Base-by-base conservation (phyloP, 169 alveolate species). In the Eimeria zaria region DNA sequence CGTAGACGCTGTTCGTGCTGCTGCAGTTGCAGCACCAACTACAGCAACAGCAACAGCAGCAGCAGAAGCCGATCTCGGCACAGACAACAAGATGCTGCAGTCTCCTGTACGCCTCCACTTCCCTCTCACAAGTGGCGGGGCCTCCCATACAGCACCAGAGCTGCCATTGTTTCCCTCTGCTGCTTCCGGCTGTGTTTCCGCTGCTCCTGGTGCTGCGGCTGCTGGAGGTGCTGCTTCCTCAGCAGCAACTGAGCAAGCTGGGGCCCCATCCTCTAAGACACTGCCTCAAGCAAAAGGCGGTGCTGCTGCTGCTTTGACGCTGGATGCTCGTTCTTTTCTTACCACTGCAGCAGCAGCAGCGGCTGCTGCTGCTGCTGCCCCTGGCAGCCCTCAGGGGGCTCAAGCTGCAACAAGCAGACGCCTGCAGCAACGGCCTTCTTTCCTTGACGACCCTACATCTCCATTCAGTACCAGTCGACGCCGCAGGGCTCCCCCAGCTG, bases 291-390 rank as follows among this genome's bases (percentile, higher is more conserved):
- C 58, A 27, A 16, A 36, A 18, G 64, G 81, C 27, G 93, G 83
- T 0, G 3, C 78, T n/a, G 51, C 46, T 1, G 78, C 78, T n/a
- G 14, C 93, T 6, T 62, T 87, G 33, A 11, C 78, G 9, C 81
- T 87, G 64, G 93, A 62, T 87, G 83, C 93, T 7, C 93, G 78
- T 33, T 87, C 93, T 60, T 55, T 87, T 22, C 93, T 87, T 36
- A 62, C 93, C 93, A 62, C 93, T 20, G 93, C 93, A 60, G 93
- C 93, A 41, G 81, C 93, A 39, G 93, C 93, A 0, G 81, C 93
- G 16, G 93, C 93, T 58, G 93, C 93, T 60, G 93, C 93, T 41
- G 67, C 83, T 36, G 93, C 83, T 60, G 93, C 81, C 8, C 64
- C 93, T 41, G 83, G 64, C 18, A 62, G 93, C 60, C 81, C 93